phyloP scores from a whole-genome alignment of 208 protist species.

The Wallacemonas sp. region DNA sequence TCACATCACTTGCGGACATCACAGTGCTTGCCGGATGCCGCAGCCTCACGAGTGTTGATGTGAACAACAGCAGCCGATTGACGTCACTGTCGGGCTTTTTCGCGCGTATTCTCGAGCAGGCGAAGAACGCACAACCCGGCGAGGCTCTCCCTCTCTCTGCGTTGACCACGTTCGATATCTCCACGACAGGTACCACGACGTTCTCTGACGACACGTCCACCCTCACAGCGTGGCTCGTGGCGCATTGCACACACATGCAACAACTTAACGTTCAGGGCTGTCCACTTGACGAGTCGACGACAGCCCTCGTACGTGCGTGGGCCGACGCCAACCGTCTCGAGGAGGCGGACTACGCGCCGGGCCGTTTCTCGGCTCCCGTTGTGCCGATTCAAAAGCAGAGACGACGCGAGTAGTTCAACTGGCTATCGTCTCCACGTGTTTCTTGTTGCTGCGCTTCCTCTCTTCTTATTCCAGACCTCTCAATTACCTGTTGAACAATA shows the following conservation, averaged over 20 bases:
- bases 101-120: too few relatives aligned
- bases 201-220: background rate
- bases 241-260: background rate
- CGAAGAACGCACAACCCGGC: too few relatives aligned
- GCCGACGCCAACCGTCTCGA: background rate
- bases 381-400: background rate
- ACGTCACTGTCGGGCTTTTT: too few relatives aligned
- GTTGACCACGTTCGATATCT: background rate
- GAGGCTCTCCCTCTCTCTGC: background rate
- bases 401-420: background rate
- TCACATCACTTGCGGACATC: too few relatives aligned
- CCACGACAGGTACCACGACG: background rate
- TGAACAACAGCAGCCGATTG: too few relatives aligned
- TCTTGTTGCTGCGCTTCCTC: too few relatives aligned
- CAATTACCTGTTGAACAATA: too few relatives aligned
- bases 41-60: too few relatives aligned
- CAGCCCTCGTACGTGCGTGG: background rate
- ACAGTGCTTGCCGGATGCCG: too few relatives aligned
- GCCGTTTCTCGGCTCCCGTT: background rate
- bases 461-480: too few relatives aligned
- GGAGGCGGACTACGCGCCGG: background rate
- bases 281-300: background rate
- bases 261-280: background rate
- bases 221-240: background rate
- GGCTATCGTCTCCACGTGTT: too few relatives aligned